Percentiles rank a stretch among this genome's conserved stretches.
phyloP scores from a whole-genome alignment of 2,329 filamentous ascomycete species.

The Aureobasidium zeae region DNA sequence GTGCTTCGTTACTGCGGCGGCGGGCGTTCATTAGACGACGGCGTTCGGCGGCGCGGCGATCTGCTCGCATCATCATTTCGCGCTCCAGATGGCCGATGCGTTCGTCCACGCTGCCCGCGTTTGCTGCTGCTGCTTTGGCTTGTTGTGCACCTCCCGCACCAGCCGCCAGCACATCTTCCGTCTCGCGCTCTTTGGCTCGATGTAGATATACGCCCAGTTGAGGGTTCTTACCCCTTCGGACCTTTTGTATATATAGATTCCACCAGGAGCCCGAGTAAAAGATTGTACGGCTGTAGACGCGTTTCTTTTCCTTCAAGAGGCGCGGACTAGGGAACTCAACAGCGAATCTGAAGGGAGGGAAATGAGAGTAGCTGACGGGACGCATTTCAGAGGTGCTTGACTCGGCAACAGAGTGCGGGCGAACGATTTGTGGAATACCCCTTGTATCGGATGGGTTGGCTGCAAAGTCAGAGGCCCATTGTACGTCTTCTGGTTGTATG shows the following conservation, averaged over 20 bases:
- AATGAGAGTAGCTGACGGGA: slow-evolving; percentile 43
- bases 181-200: slow-evolving; percentile 47
- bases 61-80: slow-evolving; percentile 41
- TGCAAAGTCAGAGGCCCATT: slow-evolving; percentile 48
- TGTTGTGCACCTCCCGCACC: too few species aligned
- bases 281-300: slow-evolving; percentile 49
- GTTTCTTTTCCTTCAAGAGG: slow-evolving; percentile 49
- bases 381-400: slow-evolving; percentile 24
- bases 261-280: slow-evolving; percentile 51
- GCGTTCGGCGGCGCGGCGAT: slow-evolving; percentile 22
- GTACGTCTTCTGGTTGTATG: slow-evolving; percentile 45
- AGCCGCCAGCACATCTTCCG: slow-evolving; percentile 33
- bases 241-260: slow-evolving; percentile 56
- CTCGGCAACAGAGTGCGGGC: slow-evolving; percentile 17
- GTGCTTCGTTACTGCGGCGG: slow-evolving; percentile 5
- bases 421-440: slow-evolving; percentile 11
- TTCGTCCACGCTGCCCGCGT: slow-evolving; percentile 41
- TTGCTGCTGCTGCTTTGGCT: too few species aligned
- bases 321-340: slow-evolving; percentile 49
- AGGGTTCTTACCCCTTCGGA: slow-evolving; percentile 45
- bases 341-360: slow-evolving; percentile 50
- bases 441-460: slow-evolving; percentile 35
- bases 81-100: slow-evolving; percentile 46
- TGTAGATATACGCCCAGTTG: slow-evolving; percentile 52
- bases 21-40: slow-evolving; percentile 18